Percentiles rank a stretch among this genome's conserved stretches.
Conservation (phyloP, 169 alveolate genomes). For the Plasmodium billcollinsi region DNA sequence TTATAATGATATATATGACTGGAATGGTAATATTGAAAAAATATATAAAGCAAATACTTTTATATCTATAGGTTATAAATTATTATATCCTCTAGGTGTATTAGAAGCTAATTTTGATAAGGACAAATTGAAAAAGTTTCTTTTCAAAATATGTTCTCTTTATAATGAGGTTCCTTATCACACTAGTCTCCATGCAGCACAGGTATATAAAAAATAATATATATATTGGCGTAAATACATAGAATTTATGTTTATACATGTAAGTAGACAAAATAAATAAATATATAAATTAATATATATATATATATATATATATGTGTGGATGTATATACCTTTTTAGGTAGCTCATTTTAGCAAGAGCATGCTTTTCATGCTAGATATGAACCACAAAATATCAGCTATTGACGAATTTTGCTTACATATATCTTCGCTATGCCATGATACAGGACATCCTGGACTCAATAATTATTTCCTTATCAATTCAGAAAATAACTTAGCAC, state of each 20-base stretch:
- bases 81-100: slow-evolving; percentile 47
- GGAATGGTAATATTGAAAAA: slow-evolving; percentile 50
- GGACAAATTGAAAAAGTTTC: slow-evolving; percentile 47
- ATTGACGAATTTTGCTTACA: slow-evolving; percentile 64
- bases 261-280: background rate
- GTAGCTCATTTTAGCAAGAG: slow-evolving; percentile 72
- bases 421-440: slow-evolving; percentile 90
- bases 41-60: slow-evolving; percentile 53
- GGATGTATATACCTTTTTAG: background rate
- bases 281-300: background rate
- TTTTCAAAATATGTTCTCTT: slow-evolving; percentile 26
- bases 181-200: slow-evolving; percentile 65
- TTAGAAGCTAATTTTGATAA: slow-evolving; percentile 44
- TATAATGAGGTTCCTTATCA: slow-evolving; percentile 66
- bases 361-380: slow-evolving; percentile 56
- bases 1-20: slow-evolving; percentile 30
- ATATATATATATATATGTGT: background rate
- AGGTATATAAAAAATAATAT: background rate
- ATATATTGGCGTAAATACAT: background rate
- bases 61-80: slow-evolving; percentile 63
- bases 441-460: slow-evolving; percentile 94
- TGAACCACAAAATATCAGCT: slow-evolving; percentile 53
- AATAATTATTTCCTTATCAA: slow-evolving; percentile 89
- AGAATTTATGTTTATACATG: too few relatives aligned
- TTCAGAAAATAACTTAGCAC: slow-evolving; percentile 88